Percentiles rank a stretch among this genome's conserved stretches.
These are phyloP conservation scores for Pyrus hybrid DNA, from an alignment of 331 rosid species.

Conservation along the genomic window DNA sequence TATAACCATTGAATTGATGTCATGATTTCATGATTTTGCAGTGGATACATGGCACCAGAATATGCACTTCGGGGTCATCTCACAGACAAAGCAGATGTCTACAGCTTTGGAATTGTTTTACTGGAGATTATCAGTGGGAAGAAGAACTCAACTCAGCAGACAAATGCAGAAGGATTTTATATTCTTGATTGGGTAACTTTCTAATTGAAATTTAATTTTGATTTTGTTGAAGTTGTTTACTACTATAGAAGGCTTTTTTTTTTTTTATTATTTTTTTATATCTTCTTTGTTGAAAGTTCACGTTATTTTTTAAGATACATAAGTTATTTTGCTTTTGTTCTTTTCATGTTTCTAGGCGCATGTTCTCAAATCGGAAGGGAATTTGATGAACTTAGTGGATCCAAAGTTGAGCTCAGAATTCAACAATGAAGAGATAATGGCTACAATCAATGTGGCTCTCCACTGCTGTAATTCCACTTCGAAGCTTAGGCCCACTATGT, in stretches of 20 bases:
- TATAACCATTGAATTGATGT: neutral
- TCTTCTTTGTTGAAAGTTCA: too few species aligned
- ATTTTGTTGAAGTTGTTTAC: too few species aligned
- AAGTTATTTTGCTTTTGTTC: too few species aligned
- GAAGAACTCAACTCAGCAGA: constrained; percentile 25
- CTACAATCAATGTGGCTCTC: constrained; percentile 47
- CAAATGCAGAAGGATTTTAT: constrained; percentile 24
- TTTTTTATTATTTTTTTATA: too few species aligned
- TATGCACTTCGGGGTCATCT: constrained; percentile 38
- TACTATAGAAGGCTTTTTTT: too few species aligned
- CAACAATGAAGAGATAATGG: constrained; percentile 26
- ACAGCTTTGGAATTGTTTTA: constrained; percentile 53
- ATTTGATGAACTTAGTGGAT: constrained; percentile 58
- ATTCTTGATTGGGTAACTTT: constrained; percentile 32
- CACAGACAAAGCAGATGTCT: constrained; percentile 55
- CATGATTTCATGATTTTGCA: neutral
- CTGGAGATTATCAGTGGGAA: constrained; percentile 1
- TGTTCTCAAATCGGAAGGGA: constrained; percentile 33
- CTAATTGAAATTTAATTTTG: too few species aligned
- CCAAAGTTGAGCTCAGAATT: constrained; percentile 25
- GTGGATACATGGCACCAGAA: constrained; percentile 32
- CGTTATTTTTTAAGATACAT: too few species aligned
- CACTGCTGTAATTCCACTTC: constrained; percentile 43
- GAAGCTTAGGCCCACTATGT: constrained; percentile 50
- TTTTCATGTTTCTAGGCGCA: constrained; percentile 29